Percentiles rank a stretch among this genome's conserved stretches.
phyloP scores from a whole-genome alignment of 2,329 filamentous ascomycete genomes.

The Aspergillus sp. region DNA sequence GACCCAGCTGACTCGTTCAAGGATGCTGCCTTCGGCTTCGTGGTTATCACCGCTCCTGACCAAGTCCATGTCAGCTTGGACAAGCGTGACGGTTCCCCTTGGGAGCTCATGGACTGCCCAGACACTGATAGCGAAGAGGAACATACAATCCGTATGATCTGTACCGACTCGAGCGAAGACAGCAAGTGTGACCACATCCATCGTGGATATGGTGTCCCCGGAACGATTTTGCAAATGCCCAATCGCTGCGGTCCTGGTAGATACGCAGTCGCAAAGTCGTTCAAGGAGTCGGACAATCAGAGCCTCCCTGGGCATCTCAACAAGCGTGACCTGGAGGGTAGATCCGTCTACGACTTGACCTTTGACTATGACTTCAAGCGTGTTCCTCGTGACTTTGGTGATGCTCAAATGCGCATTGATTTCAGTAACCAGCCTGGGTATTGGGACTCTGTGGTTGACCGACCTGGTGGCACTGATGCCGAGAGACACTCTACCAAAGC shows the following conservation, averaged over 20 bases:
- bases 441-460: conserved; percentile 32
- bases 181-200: conserved; percentile 43
- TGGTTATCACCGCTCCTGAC: conserved; percentile 24
- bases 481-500: neutral
- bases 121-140: conserved; percentile 25
- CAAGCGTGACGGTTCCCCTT: conserved; percentile 48
- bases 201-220: conserved; percentile 36
- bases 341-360: conserved; percentile 35
- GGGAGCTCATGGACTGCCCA: conserved; percentile 43
- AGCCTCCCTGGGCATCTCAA: conserved; percentile 23
- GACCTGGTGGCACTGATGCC: conserved; percentile 20
- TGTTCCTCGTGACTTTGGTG: conserved; percentile 31
- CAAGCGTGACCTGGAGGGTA: conserved; percentile 1
- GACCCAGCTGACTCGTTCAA: neutral
- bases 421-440: conserved; percentile 40
- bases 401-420: conserved; percentile 42
- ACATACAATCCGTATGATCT: conserved; percentile 42
- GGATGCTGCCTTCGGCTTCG: conserved; percentile 13
- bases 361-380: conserved; percentile 43
- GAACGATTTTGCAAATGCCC: conserved; percentile 46
- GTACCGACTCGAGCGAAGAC: conserved; percentile 32
- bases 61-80: conserved; percentile 36
- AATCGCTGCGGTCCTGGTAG: conserved; percentile 38
- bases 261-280: conserved; percentile 42
- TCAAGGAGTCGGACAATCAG: conserved; percentile 19